Evolutionary conservation across 768 basidiomycete genomes (phyloP).

Genomic region (Tylopilus rubrobrunneus): DNA sequence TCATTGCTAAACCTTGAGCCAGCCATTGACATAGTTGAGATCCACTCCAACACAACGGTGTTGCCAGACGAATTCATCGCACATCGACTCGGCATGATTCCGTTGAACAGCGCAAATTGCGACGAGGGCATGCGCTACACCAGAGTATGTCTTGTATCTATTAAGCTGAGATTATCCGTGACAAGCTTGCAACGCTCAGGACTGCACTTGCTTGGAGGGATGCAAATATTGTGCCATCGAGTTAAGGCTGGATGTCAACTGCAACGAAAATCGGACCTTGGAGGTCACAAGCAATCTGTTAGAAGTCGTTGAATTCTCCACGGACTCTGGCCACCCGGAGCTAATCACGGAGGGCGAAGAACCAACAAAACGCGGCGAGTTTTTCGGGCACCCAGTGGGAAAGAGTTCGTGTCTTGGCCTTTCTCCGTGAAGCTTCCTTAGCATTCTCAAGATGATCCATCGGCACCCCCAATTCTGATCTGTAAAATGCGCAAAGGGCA

Average conservation of each 20-base stretch:
- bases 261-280: constrained; percentile 70
- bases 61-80: constrained; percentile 97
- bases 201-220: constrained; percentile 83
- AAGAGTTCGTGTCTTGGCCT: constrained; percentile 51
- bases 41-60: constrained; percentile 86
- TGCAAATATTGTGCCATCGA: constrained; percentile 86
- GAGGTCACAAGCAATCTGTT: constrained; percentile 85
- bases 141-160: constrained; percentile 43
- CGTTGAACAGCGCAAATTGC: constrained; percentile 81
- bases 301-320: constrained; percentile 47
- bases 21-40: constrained; percentile 98
- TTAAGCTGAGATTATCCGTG: neutral
- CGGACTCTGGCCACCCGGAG: constrained; percentile 37
- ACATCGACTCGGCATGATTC: constrained; percentile 92
- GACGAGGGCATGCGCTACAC: constrained; percentile 84
- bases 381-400: constrained; percentile 81
- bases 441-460: constrained; percentile 49
- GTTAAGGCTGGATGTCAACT: constrained; percentile 73
- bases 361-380: constrained; percentile 64
- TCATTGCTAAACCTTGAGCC: constrained; percentile 5
- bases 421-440: constrained; percentile 3
- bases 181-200: constrained; percentile 44
- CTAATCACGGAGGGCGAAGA: constrained; percentile 54
- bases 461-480: constrained; percentile 68
- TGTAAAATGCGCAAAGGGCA: constrained; percentile 94